Evolutionary conservation across 208 protist species (phyloP).

Genomic region (Acanthamoeba lenticulata): DNA sequence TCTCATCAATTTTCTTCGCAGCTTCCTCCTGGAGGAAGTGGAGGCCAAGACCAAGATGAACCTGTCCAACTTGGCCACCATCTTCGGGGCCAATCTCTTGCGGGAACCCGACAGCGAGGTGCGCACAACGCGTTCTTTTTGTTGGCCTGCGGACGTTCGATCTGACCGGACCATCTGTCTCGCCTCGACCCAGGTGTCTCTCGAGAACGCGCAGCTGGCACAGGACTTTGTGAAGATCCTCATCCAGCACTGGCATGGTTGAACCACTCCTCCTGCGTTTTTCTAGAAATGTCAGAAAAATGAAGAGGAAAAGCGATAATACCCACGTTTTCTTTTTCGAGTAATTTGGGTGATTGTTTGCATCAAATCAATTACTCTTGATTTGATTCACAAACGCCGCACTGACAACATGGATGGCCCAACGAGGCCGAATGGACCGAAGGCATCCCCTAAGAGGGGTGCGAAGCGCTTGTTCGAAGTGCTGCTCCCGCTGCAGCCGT

Average conservation of each 20-base stretch:
- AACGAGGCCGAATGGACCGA: not conserved
- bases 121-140: too few species aligned
- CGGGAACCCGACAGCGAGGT: slow-evolving; percentile 9
- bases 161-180: not conserved
- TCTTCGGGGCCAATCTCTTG: slow-evolving; percentile 29
- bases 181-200: not conserved
- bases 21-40: not conserved
- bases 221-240: not conserved
- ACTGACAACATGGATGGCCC: too few species aligned
- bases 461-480: not conserved
- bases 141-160: too few species aligned
- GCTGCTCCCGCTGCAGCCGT: slow-evolving; percentile 7
- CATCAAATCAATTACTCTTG: too few species aligned
- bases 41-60: slow-evolving; percentile 49
- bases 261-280: not conserved
- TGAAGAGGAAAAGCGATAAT: not conserved
- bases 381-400: too few species aligned
- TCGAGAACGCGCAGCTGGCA: not conserved
- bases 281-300: not conserved
- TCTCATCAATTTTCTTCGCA: not conserved
- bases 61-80: slow-evolving; percentile 13
- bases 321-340: not conserved
- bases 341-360: not conserved
- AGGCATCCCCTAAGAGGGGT: not conserved
- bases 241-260: not conserved